A percentile compares a stretch with the other conserved stretches of the same genome.
phyloP scores from a whole-genome alignment of 2,329 filamentous ascomycete genomes.

The Aspergillus persii region DNA sequence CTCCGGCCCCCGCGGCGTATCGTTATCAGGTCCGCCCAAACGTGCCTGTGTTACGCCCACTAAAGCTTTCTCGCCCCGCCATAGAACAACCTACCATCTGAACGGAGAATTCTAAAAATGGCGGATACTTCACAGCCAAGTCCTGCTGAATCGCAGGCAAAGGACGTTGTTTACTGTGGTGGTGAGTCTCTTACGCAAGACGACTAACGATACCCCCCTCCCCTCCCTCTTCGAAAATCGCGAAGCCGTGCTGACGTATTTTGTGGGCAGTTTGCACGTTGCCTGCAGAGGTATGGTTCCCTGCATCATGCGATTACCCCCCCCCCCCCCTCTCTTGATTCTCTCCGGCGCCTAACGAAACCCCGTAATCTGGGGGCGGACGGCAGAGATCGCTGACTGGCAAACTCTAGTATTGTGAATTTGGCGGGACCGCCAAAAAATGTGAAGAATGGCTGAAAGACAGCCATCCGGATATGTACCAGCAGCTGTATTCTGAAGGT shows the following conservation, averaged over 20 bases:
- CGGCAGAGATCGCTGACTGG: conserved; percentile 2
- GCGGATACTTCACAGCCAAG: conserved; percentile 34
- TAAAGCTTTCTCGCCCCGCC: background rate
- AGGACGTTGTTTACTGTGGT: conserved; percentile 61
- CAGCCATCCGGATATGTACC: conserved; percentile 70
- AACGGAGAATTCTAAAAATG: conserved; percentile 20
- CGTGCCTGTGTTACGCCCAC: background rate
- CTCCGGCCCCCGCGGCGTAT: conserved; percentile 9
- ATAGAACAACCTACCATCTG: background rate
- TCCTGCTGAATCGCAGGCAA: conserved; percentile 48
- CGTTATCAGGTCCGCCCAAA: background rate
- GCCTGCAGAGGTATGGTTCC: conserved; percentile 61
- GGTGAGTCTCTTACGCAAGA: conserved; percentile 40
- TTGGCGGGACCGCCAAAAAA: conserved; percentile 93
- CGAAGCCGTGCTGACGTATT: conserved; percentile 2
- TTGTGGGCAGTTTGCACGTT: conserved; percentile 57
- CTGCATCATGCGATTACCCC: conserved; percentile 9
- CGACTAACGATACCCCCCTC: background rate
- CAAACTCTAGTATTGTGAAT: conserved; percentile 84
- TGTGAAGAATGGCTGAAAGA: conserved; percentile 93
- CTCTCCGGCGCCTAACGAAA: background rate
- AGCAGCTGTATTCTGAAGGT: conserved; percentile 83
- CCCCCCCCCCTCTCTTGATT: background rate
- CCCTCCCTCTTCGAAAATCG: background rate
- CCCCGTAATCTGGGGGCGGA: too few species aligned